Conservation (phyloP, 1,284 basidiomycete genomes). For the Malassezia pachydermatis region DNA sequence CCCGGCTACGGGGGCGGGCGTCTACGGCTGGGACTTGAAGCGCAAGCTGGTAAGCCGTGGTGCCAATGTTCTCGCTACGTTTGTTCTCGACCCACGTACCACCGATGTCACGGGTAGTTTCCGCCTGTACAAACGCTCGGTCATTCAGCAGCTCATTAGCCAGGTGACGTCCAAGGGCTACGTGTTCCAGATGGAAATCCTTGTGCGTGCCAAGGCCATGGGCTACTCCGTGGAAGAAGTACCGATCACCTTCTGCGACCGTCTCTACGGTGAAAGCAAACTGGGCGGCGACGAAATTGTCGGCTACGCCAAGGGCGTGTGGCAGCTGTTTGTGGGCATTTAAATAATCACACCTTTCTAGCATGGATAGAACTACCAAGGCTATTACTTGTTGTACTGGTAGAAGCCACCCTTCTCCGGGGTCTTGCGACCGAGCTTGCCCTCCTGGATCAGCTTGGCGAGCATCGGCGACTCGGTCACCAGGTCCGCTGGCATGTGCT, state of each 20-base stretch:
- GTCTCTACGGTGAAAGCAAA: constrained; percentile 84
- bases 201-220: constrained; percentile 70
- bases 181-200: constrained; percentile 96
- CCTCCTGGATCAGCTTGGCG: constrained; percentile 53
- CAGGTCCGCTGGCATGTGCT: constrained; percentile 50
- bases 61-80: constrained; percentile 28
- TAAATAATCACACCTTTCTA: neutral
- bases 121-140: constrained; percentile 64
- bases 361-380: no score
- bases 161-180: constrained; percentile 76
- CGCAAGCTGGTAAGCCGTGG: constrained; percentile 33
- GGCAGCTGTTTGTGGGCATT: constrained; percentile 56
- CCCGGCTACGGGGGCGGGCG: constrained; percentile 30
- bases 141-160: constrained; percentile 69
- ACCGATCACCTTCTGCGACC: constrained; percentile 84
- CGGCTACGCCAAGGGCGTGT: constrained; percentile 76
- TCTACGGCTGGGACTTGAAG: constrained; percentile 35
- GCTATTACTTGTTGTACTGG: constrained; percentile 39
- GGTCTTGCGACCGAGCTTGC: constrained; percentile 54
- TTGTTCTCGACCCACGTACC: constrained; percentile 29
- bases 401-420: constrained; percentile 52
- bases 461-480: constrained; percentile 51
- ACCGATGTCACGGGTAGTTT: constrained; percentile 37
- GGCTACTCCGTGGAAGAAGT: constrained; percentile 78
- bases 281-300: constrained; percentile 77